Evolutionary conservation across 163 green algal genomes (phyloP), one percentile per base, ranked within the genome.

Genomic region (Chlamydomonas reinhardtii): DNA sequence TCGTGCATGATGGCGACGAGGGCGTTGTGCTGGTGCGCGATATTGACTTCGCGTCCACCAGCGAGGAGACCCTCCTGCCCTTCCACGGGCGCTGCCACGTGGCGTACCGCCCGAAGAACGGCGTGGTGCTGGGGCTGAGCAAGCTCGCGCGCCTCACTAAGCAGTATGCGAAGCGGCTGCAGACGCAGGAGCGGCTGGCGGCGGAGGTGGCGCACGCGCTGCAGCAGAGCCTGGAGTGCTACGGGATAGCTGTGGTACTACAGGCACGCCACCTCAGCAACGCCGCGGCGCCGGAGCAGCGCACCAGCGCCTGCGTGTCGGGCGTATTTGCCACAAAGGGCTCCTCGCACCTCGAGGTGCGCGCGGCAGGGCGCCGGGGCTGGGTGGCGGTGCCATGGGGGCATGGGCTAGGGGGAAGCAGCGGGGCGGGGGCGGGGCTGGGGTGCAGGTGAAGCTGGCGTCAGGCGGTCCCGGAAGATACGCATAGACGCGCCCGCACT

Each of bases 51-150:
- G 95, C 96, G 4, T 95, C 86, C 19, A 91, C 89, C 15, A 95
- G 82, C 62, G 87, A 94, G 78, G 80, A 89, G n/a, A 95, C 89
- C 24, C 91, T 99, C 34, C 94, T 99, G 73, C 98, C 98, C 2
- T 99, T 99, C 88, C 94, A 97, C 83, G 97, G 98, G 15, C 91
- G 93, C 31, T 93, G 82, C 73, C 96, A 99, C 90, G 94, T 99
- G 15, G 96, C 93, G 0, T 99, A 99, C 86, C 87, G 98, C n/a
- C 97, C 97, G 0, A 79, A 76, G 2, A 31, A 90, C 22, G 95
- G 96, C 20, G 92, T 95, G 20, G 95, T 99, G 27, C 89, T 99
- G 74, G 97, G 97, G 4, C 93, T 99, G 22, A 96, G 89, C 93
- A 99, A 99, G 92, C 88, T 99, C 31, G 95, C 97, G 2, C 89